Conservation (phyloP, 2,329 filamentous ascomycete genomes). For the Colletotrichum nymphaeae region DNA sequence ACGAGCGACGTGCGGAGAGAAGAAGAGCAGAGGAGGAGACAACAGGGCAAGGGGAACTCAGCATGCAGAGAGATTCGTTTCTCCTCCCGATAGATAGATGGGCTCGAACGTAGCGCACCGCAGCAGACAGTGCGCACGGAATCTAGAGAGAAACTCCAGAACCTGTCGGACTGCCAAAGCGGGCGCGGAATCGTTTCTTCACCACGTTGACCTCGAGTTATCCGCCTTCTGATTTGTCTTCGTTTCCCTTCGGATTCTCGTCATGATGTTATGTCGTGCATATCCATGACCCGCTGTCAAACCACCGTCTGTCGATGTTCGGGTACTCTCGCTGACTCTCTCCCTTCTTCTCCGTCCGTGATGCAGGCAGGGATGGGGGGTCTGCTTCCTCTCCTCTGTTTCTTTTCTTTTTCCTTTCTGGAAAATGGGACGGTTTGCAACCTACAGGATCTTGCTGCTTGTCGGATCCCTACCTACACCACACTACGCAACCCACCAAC, state of each 20-base stretch:
- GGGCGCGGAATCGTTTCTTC: slow-evolving; percentile 14
- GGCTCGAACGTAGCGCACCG: background rate
- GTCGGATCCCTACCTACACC: slow-evolving; percentile 4
- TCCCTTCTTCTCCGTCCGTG: background rate
- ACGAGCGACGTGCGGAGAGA: background rate
- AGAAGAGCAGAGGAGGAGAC: background rate
- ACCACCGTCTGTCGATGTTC: slow-evolving; percentile 31
- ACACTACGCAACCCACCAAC: background rate
- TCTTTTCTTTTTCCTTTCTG: background rate
- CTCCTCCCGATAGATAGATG: background rate
- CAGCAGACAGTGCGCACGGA: background rate
- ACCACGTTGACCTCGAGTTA: background rate
- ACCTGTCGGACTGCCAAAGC: background rate
- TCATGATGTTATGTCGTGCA: slow-evolving; percentile 31
- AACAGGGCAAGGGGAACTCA: background rate
- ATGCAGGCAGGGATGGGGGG: slow-evolving; percentile 7
- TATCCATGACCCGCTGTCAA: slow-evolving; percentile 29
- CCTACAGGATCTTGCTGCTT: slow-evolving; percentile 27
- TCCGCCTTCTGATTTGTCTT: slow-evolving; percentile 12
- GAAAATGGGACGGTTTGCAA: slow-evolving; percentile 18
- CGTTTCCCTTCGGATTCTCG: slow-evolving; percentile 17
- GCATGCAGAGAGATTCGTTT: background rate
- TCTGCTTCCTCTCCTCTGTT: background rate
- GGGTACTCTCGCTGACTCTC: slow-evolving; percentile 7
- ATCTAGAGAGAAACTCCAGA: background rate